Conservation (phyloP, 768 basidiomycete species). For the Boletus rufocinnamomeus region DNA sequence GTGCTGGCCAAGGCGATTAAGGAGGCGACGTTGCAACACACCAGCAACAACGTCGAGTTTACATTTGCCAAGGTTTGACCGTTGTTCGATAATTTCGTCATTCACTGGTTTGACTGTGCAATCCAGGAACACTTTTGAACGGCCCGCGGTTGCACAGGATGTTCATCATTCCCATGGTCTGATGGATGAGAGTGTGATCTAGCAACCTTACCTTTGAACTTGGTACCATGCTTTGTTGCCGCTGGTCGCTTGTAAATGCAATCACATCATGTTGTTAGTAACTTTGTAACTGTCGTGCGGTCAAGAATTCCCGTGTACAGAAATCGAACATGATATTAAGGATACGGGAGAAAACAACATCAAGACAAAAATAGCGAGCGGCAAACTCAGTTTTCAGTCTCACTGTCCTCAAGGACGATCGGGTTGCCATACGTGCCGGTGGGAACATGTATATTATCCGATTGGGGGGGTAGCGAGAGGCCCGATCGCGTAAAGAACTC, state of each 20-base stretch:
- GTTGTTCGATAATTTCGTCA: constrained; percentile 7
- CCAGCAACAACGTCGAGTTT: constrained; percentile 63
- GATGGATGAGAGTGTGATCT: not conserved
- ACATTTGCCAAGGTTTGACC: constrained; percentile 76
- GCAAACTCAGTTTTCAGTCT: constrained; percentile 13
- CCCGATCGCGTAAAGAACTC: constrained; percentile 6
- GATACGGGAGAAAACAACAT: not conserved
- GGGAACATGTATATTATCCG: constrained; percentile 1
- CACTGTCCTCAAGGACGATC: constrained; percentile 29
- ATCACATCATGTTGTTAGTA: not conserved
- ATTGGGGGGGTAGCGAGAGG: constrained; percentile 4
- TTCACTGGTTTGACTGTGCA: not conserved
- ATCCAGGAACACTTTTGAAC: constrained; percentile 22
- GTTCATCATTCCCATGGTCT: not conserved
- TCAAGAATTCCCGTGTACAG: not conserved
- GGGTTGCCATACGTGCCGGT: constrained; percentile 23
- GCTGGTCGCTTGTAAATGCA: not conserved
- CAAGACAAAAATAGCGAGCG: not conserved
- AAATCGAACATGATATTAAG: not conserved
- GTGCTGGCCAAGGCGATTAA: constrained; percentile 76
- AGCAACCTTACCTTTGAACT: not conserved
- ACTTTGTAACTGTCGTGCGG: not conserved
- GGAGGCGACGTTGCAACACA: constrained; percentile 61
- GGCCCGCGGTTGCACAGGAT: not conserved
- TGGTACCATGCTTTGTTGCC: not conserved